These are phyloP conservation scores for Saccharomycopsis sp. DNA, from an alignment of 805 yeast genomes.

Conservation along the genomic window DNA sequence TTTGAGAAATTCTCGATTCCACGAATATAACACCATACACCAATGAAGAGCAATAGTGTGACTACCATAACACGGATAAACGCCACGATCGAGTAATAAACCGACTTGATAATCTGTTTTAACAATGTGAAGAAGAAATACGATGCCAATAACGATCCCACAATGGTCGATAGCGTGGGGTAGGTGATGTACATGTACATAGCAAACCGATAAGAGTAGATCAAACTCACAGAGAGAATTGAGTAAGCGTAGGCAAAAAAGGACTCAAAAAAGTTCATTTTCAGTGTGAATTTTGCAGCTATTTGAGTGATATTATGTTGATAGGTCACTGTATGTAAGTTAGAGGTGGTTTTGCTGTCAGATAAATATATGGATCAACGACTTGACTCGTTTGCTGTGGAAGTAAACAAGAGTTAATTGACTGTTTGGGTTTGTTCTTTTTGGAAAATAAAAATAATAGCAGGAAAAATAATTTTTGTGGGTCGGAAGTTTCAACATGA, in stretches of 20 bases:
- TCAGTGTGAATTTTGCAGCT: neutral
- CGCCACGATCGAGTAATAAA: constrained; percentile 1
- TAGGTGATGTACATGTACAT: constrained; percentile 12
- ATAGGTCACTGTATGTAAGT: too few relatives aligned
- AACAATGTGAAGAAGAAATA: constrained; percentile 4
- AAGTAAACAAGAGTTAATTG: too few relatives aligned
- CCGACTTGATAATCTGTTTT: neutral
- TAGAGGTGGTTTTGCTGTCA: too few relatives aligned
- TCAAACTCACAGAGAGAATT: constrained; percentile 2
- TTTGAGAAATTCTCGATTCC: constrained; percentile 3
- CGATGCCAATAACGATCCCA: constrained; percentile 4
- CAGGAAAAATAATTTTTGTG: too few relatives aligned
- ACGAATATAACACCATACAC: constrained; percentile 12
- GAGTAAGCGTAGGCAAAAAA: constrained; percentile 4
- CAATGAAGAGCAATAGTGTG: neutral
- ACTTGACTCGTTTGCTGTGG: too few relatives aligned
- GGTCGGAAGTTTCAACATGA: too few relatives aligned
- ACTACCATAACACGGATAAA: constrained; percentile 9
- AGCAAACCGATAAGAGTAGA: constrained; percentile 7
- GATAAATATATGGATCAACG: too few relatives aligned
- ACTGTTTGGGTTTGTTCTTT: too few relatives aligned
- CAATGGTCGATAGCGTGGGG: constrained; percentile 8
- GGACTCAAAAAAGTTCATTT: constrained; percentile 18
- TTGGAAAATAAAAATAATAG: too few relatives aligned
- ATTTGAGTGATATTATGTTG: too few relatives aligned